A percentile compares a stretch with the other conserved stretches of the same genome.
These are phyloP conservation scores for Pseudogymnoascus sp. DNA, from an alignment of 2,329 filamentous ascomycete genomes.

Conservation along the genomic window DNA sequence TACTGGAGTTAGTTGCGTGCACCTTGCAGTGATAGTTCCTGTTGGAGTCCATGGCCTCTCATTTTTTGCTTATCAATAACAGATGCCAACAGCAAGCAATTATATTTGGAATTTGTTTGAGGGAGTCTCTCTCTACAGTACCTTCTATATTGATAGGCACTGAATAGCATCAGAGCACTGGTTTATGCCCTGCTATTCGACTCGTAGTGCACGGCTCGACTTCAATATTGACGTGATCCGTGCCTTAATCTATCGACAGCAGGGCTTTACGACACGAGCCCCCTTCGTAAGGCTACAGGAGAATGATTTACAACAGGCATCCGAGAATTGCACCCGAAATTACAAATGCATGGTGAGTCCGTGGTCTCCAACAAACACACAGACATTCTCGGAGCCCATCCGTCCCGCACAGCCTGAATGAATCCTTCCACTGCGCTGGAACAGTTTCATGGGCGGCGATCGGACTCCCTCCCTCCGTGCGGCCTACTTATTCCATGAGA, in stretches of 20 bases:
- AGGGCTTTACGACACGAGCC: not conserved
- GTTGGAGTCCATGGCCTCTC: not conserved
- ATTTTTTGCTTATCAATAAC: not conserved
- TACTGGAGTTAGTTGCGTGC: not conserved
- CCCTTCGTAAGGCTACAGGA: not conserved
- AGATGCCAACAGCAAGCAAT: not conserved
- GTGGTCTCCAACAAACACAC: not conserved
- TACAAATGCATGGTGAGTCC: not conserved
- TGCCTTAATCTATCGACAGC: conserved; percentile 2
- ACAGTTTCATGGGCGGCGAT: not conserved
- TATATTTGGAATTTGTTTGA: not conserved
- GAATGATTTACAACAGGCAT: conserved; percentile 2
- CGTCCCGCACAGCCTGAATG: not conserved
- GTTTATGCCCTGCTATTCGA: not conserved
- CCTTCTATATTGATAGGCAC: not conserved
- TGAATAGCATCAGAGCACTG: not conserved
- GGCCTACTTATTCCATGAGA: not conserved
- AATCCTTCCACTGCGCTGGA: not conserved
- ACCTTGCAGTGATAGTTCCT: not conserved
- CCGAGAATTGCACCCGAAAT: not conserved
- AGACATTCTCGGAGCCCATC: not conserved
- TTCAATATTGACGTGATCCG: not conserved
- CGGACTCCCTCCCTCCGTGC: not conserved
- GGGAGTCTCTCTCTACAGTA: not conserved
- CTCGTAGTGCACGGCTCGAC: not conserved